These are phyloP conservation scores for Metrosideros polymorpha DNA, from an alignment of 441 rosid species.

Conservation along the genomic window DNA sequence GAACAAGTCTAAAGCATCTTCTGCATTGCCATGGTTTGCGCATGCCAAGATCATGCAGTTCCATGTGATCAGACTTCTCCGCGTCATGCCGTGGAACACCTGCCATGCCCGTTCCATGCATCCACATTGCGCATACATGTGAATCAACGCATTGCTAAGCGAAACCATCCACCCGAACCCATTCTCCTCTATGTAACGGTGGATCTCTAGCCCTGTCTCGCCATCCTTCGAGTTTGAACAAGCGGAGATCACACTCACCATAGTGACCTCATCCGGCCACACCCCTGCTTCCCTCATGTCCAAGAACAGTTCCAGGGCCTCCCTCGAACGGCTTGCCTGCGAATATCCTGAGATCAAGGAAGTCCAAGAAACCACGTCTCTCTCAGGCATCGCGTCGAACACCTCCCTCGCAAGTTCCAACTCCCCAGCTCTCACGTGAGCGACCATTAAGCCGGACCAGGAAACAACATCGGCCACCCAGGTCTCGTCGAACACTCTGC, in stretches of 20 bases:
- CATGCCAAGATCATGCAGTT: slow-evolving; percentile 11
- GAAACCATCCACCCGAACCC: slow-evolving; percentile 4
- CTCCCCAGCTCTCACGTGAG: background rate
- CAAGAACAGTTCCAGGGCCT: slow-evolving; percentile 9
- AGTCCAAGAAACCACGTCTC: slow-evolving; percentile 6
- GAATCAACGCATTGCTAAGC: slow-evolving; percentile 14
- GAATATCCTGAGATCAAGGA: slow-evolving; percentile 12
- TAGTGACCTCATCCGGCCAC: slow-evolving; percentile 5
- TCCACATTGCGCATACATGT: slow-evolving; percentile 13
- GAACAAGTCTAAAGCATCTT: slow-evolving; percentile 11
- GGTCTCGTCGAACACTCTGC: slow-evolving; percentile 4
- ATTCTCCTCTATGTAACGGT: background rate
- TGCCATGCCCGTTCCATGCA: background rate
- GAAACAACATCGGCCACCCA: background rate
- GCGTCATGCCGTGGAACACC: slow-evolving; percentile 5
- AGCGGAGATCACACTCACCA: slow-evolving; percentile 13
- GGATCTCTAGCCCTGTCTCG: slow-evolving; percentile 4
- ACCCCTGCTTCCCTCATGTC: slow-evolving; percentile 4
- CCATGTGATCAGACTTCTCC: slow-evolving; percentile 15
- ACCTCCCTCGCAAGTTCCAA: background rate
- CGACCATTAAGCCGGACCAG: slow-evolving; percentile 8
- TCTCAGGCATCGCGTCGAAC: slow-evolving; percentile 1
- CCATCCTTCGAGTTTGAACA: slow-evolving; percentile 6
- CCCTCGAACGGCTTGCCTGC: slow-evolving; percentile 1
- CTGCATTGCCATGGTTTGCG: slow-evolving; percentile 10